Evolutionary conservation across 768 basidiomycete species (phyloP).

Genomic region (Mycena venus): DNA sequence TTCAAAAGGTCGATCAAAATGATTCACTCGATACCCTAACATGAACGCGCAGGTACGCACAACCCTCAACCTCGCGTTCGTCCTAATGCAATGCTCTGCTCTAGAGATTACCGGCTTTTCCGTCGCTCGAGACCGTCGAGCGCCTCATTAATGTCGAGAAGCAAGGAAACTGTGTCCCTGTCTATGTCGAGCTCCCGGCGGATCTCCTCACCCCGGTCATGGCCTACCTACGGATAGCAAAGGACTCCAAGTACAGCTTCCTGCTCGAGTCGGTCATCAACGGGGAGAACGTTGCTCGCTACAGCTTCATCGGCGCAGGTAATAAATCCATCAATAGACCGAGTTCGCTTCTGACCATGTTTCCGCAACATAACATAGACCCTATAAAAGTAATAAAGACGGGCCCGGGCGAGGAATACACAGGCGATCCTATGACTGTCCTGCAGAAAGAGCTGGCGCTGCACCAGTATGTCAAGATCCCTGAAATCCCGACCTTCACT

Average conservation of each 20-base stretch:
- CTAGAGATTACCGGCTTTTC: slow-evolving; percentile 77
- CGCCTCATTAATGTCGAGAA: slow-evolving; percentile 85
- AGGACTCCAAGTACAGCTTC: slow-evolving; percentile 95
- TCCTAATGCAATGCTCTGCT: background rate
- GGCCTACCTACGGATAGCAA: slow-evolving; percentile 93
- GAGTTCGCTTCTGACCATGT: background rate
- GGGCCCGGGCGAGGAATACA: slow-evolving; percentile 84
- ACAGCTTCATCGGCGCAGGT: slow-evolving; percentile 98
- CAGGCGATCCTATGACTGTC: slow-evolving; percentile 88
- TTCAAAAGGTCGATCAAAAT: slow-evolving; percentile 2
- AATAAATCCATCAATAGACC: background rate
- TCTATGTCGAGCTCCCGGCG: slow-evolving; percentile 93
- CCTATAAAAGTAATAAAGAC: slow-evolving; percentile 93
- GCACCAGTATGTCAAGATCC: slow-evolving; percentile 92
- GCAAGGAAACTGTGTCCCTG: slow-evolving; percentile 91
- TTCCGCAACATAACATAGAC: slow-evolving; percentile 62
- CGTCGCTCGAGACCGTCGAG: slow-evolving; percentile 82
- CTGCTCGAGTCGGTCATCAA: slow-evolving; percentile 92
- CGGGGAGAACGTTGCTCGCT: slow-evolving; percentile 92
- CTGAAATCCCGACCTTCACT: slow-evolving; percentile 93
- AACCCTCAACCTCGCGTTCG: slow-evolving; percentile 7
- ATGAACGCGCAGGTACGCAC: slow-evolving; percentile 35
- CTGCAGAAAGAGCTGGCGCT: slow-evolving; percentile 89
- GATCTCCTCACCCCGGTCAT: slow-evolving; percentile 97
- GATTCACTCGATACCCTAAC: background rate